Conservation (phyloP, 2,329 filamentous ascomycete species). For the Byssoonygena ceratinophila region DNA sequence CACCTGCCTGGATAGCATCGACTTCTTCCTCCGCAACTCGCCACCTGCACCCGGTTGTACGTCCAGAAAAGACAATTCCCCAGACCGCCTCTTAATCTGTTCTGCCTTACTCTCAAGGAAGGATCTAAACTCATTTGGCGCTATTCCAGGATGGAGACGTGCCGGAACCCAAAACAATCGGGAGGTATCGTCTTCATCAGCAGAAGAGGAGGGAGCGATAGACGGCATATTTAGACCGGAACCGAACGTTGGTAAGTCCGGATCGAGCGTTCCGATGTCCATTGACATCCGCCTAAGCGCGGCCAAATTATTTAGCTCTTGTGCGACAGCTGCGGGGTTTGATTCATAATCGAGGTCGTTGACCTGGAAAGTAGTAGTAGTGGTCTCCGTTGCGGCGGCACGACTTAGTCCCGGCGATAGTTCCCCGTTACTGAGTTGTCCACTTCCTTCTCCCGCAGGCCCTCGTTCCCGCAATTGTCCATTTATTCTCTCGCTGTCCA, state of each 20-base stretch:
- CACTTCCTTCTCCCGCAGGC: neutral
- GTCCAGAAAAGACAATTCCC: conserved; percentile 54
- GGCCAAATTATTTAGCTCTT: conserved; percentile 85
- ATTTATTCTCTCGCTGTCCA: conserved; percentile 30
- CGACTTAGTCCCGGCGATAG: conserved; percentile 46
- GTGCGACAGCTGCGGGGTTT: conserved; percentile 75
- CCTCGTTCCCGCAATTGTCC: conserved; percentile 16
- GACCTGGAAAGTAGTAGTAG: conserved; percentile 56
- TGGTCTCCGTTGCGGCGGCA: conserved; percentile 42
- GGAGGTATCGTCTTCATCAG: conserved; percentile 75
- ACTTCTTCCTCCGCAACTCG: conserved; percentile 74
- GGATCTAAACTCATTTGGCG: conserved; percentile 90
- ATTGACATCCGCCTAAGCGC: conserved; percentile 87
- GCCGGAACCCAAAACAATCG: conserved; percentile 93
- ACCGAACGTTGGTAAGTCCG: conserved; percentile 38
- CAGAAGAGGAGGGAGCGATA: conserved; percentile 34
- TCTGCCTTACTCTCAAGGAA: conserved; percentile 91
- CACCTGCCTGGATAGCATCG: conserved; percentile 87
- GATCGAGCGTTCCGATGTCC: conserved; percentile 64
- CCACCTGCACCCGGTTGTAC: conserved; percentile 46
- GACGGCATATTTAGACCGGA: conserved; percentile 34
- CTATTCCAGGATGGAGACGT: conserved; percentile 83
- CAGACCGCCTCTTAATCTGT: conserved; percentile 73
- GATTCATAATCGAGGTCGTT: conserved; percentile 85
- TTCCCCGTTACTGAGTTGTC: conserved; percentile 33